These are phyloP conservation scores for Aspergillus funiculosus DNA, from an alignment of 495 filamentous ascomycete species.

Conservation along the genomic window DNA sequence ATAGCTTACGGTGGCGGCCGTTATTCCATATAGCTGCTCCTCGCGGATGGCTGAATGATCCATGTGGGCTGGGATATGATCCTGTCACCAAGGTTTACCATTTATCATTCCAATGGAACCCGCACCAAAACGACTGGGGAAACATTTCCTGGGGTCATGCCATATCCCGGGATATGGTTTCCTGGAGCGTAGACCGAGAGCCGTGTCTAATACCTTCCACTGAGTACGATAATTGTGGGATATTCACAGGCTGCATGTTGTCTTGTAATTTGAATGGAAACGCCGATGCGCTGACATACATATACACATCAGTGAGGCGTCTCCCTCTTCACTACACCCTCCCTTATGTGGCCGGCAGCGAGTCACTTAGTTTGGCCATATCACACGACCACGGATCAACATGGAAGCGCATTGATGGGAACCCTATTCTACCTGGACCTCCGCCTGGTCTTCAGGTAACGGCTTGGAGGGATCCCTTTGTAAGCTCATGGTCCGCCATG, in stretches of 20 bases:
- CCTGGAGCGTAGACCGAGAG: conserved; percentile 34
- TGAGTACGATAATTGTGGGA: conserved; percentile 44
- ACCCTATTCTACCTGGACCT: conserved; percentile 44
- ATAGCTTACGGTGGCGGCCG: conserved; percentile 41
- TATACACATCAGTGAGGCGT: conserved; percentile 49
- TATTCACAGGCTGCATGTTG: conserved; percentile 49
- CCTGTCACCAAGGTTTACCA: conserved; percentile 38
- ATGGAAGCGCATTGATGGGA: conserved; percentile 44
- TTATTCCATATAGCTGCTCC: conserved; percentile 47
- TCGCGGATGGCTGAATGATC: conserved; percentile 53
- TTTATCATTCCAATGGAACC: conserved; percentile 45
- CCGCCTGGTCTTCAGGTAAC: conserved; percentile 45
- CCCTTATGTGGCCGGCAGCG: conserved; percentile 44
- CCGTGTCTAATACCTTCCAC: conserved; percentile 32
- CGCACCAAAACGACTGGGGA: conserved; percentile 40
- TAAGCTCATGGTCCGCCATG: conserved; percentile 40
- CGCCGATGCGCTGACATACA: conserved; percentile 32
- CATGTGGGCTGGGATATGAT: conserved; percentile 52
- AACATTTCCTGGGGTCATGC: conserved; percentile 44
- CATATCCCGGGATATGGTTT: conserved; percentile 37
- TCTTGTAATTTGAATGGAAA: conserved; percentile 37
- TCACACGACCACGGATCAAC: conserved; percentile 46
- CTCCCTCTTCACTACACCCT: conserved; percentile 47
- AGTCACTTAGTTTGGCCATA: conserved; percentile 45
- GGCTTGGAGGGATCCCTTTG: conserved; percentile 51